Base-by-base conservation (phyloP, 2,329 filamentous ascomycete species). In the Colletotrichum truncatum region DNA sequence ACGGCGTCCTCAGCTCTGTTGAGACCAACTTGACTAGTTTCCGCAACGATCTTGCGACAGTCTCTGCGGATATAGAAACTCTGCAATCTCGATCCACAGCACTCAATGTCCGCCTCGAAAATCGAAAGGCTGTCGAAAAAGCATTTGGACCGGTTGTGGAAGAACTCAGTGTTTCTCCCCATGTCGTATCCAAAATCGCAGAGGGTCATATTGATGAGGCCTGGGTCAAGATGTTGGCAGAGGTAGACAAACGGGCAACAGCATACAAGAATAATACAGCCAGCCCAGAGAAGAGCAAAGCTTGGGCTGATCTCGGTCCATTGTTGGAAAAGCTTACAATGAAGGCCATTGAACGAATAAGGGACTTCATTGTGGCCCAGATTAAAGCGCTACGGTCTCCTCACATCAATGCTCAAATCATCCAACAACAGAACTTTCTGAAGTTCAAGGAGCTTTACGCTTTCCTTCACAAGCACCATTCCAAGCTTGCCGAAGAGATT, bases 351-450 rank as follows among this genome's bases (percentile, higher is more conserved):
- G 94, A 98, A 78, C 89, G 96, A 61, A 97, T 98, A 76, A 88
- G 97, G 64, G 96, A 99, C 77, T 97, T 97, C 73, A 85, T 99
- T 36, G 96, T 99, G 11, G 88, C 93, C 14, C 95, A 98, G 76
- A 96, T 99, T 76, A 97, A 97, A 78, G 93, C 94, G 4, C 83
- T 99, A 55, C 89, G 96, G 61, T 97, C 95, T 25, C 96, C 96
- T 12, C 96, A 95, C 73, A 97, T 98, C 76, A 98, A 99, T 76
- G 94, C 95, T 3, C 96, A 99, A 75, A 91, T 98, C 62, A 94
- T 99, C 51, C 96, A 99, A 75, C 94, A 98, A 73, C 93, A 97
- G 74, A 92, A 91, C 65, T 94, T 99, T 71, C 82, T 98, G 51
- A 91, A 88, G 71, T 97, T 94, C 81, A 97, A 93, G 76, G 94